Evolutionary conservation across 1,139 yeast species (phyloP).

Genomic region (Sugiyamaella neomexicana): DNA sequence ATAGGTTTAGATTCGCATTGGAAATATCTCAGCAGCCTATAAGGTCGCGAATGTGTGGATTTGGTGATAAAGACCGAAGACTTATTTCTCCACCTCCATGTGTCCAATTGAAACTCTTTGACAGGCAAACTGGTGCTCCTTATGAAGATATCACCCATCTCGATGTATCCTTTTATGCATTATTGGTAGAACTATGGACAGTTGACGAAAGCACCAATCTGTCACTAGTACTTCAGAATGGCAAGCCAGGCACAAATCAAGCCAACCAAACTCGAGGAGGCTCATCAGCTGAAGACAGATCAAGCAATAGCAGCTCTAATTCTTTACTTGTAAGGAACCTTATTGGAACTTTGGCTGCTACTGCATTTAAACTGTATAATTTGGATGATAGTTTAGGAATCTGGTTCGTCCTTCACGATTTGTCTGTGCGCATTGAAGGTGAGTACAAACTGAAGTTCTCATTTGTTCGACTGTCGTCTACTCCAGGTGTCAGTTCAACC

Average conservation of each 20-base stretch:
- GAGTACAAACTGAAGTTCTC: slow-evolving; percentile 44
- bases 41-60: slow-evolving; percentile 50
- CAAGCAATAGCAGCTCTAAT: not conserved
- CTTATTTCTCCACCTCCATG: slow-evolving; percentile 50
- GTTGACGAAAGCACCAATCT: slow-evolving; percentile 40
- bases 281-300: not conserved
- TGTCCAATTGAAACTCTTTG: slow-evolving; percentile 39
- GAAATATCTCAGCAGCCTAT: slow-evolving; percentile 47
- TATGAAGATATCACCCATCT: slow-evolving; percentile 32
- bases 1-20: slow-evolving; percentile 27
- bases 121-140: slow-evolving; percentile 34
- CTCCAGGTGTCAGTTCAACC: slow-evolving; percentile 22
- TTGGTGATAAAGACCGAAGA: slow-evolving; percentile 49
- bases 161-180: slow-evolving; percentile 40
- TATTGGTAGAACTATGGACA: slow-evolving; percentile 45
- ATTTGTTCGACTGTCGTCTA: slow-evolving; percentile 38
- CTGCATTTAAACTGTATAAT: slow-evolving; percentile 45
- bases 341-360: slow-evolving; percentile 45
- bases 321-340: slow-evolving; percentile 39
- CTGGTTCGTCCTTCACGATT: slow-evolving; percentile 48
- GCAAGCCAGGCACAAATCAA: not conserved
- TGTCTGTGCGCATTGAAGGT: slow-evolving; percentile 49
- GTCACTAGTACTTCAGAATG: slow-evolving; percentile 32
- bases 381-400: slow-evolving; percentile 42
- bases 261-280: slow-evolving; percentile 8